Percentiles rank a stretch among this genome's conserved stretches.
phyloP scores from a whole-genome alignment of 2,329 filamentous ascomycete genomes.

The Fusarium azukiicola region DNA sequence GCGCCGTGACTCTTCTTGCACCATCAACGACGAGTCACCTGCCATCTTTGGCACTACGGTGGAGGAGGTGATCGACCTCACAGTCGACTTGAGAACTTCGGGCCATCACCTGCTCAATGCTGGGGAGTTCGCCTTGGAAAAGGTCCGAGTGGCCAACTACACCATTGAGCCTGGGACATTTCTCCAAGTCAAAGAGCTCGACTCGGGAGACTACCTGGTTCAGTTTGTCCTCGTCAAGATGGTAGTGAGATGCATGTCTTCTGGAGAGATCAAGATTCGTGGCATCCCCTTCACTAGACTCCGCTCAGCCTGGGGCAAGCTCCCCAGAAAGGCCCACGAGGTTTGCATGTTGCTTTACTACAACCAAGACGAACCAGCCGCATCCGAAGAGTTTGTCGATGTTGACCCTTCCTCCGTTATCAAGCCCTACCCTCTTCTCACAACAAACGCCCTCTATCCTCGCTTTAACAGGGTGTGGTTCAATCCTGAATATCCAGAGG shows the following conservation, averaged over 20 bases:
- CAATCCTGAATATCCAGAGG: slow-evolving; percentile 28
- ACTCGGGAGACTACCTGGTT: slow-evolving; percentile 52
- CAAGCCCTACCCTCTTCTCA: slow-evolving; percentile 65
- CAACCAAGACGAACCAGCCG: slow-evolving; percentile 57
- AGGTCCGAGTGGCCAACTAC: slow-evolving; percentile 27
- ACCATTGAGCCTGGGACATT: slow-evolving; percentile 52
- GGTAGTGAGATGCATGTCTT: slow-evolving; percentile 59
- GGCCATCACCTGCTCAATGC: slow-evolving; percentile 37
- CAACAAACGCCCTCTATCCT: slow-evolving; percentile 78
- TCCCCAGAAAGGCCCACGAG: slow-evolving; percentile 67
- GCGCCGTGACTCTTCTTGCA: slow-evolving; percentile 49
- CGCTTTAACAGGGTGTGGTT: slow-evolving; percentile 56
- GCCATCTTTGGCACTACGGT: neutral
- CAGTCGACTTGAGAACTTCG: slow-evolving; percentile 46
- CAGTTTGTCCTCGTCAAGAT: slow-evolving; percentile 66
- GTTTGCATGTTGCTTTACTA: slow-evolving; percentile 65
- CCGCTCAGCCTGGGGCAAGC: slow-evolving; percentile 59
- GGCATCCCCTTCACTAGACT: slow-evolving; percentile 65
- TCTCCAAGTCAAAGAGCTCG: slow-evolving; percentile 53
- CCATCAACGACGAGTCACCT: slow-evolving; percentile 42
- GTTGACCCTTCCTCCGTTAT: slow-evolving; percentile 64
- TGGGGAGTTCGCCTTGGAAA: slow-evolving; percentile 51
- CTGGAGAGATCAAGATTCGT: slow-evolving; percentile 56
- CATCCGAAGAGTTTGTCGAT: slow-evolving; percentile 62
- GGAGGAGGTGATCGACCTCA: slow-evolving; percentile 61